Percentiles rank a stretch among this genome's conserved stretches.
These are phyloP conservation scores for Fragaria iinumae DNA, from an alignment of 306 rosid genomes.

Conservation along the genomic window DNA sequence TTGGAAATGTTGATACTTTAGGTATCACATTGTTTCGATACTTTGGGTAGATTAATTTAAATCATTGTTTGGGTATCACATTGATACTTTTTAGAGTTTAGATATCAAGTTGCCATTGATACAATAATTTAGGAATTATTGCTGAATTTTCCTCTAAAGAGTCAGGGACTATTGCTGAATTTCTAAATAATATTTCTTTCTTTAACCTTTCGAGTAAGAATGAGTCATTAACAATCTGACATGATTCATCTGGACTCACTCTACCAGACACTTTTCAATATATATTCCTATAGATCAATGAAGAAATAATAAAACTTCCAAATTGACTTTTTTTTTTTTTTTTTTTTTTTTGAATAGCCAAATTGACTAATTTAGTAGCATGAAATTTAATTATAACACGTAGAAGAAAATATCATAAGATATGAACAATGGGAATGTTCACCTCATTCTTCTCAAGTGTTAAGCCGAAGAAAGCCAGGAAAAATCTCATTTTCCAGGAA, in stretches of 20 bases:
- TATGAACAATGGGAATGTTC: neutral
- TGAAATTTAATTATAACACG: neutral
- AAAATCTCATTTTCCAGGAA: neutral
- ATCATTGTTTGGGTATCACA: no score
- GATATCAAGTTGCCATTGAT: no score
- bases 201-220: neutral
- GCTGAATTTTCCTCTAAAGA: no score
- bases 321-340: neutral
- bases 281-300: no score
- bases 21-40: no score
- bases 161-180: no score
- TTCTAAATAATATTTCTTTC: neutral
- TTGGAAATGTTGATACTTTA: no score
- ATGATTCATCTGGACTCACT: no score
- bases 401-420: neutral
- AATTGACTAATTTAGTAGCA: neutral
- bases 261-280: neutral
- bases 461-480: neutral
- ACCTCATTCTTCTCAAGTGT: neutral
- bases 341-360: no score
- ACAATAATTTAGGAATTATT: no score
- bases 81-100: no score
- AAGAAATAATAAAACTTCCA: neutral
- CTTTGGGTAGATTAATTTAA: no score
- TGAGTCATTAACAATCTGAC: neutral